phyloP scores from a whole-genome alignment of 768 basidiomycete genomes.

The Nevesoporus exiguus region DNA sequence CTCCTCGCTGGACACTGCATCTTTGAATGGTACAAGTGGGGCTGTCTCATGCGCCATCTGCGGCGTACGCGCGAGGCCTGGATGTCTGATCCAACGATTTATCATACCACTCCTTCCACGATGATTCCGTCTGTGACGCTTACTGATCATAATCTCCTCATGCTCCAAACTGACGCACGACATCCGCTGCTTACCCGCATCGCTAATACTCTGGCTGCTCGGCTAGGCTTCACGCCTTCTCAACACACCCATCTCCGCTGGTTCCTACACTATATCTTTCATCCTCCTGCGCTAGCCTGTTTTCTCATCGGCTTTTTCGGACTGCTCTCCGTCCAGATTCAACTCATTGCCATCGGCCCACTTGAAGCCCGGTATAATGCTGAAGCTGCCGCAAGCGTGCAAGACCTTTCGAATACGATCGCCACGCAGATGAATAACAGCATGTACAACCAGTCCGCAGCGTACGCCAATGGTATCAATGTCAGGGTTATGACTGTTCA shows the following conservation, averaged over 20 bases:
- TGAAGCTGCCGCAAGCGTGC: conserved; percentile 55
- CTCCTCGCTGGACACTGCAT: conserved; percentile 71
- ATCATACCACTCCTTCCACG: conserved; percentile 33
- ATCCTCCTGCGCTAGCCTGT: conserved; percentile 86
- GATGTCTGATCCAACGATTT: conserved; percentile 65
- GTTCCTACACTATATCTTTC: conserved; percentile 90
- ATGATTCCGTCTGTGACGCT: conserved; percentile 53
- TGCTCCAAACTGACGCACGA: conserved; percentile 62
- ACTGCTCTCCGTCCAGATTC: conserved; percentile 79
- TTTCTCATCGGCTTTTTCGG: conserved; percentile 93
- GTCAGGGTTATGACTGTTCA: conserved; percentile 65
- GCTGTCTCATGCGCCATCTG: conserved; percentile 60
- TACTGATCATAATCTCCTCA: conserved; percentile 73
- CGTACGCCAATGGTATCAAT: conserved; percentile 81
- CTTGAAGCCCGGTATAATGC: conserved; percentile 66
- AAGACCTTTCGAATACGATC: conserved; percentile 69
- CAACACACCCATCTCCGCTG: conserved; percentile 74
- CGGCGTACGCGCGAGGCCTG: conserved; percentile 73
- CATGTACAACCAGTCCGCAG: conserved; percentile 76
- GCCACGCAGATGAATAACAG: conserved; percentile 73
- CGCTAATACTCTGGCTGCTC: conserved; percentile 48
- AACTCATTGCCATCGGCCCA: conserved; percentile 75
- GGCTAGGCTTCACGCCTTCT: conserved; percentile 53
- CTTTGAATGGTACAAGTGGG: conserved; percentile 90
- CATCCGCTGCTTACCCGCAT: conserved; percentile 75